A percentile compares a stretch with the other conserved stretches of the same genome.
Evolutionary conservation across 306 rosid species (phyloP).

Genomic region (Medicago lupulina): DNA sequence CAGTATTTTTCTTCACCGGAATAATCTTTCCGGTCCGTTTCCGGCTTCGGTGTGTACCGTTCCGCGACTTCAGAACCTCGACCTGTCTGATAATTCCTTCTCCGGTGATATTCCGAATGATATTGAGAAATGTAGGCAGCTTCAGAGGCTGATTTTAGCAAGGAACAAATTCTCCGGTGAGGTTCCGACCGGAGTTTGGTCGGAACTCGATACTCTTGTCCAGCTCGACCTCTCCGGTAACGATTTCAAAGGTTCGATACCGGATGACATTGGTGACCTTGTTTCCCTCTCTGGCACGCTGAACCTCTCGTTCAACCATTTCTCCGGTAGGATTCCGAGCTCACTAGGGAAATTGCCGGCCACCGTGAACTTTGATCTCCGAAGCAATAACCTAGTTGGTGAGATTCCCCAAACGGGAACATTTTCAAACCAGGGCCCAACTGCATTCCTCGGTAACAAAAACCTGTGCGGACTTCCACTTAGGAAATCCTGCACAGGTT

Average conservation of each 20-base stretch:
- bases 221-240: slow-evolving; percentile 84
- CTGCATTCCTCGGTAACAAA: slow-evolving; percentile 84
- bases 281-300: slow-evolving; percentile 77
- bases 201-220: slow-evolving; percentile 52
- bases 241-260: slow-evolving; percentile 69
- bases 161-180: slow-evolving; percentile 68
- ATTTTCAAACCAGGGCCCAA: slow-evolving; percentile 88
- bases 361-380: slow-evolving; percentile 77
- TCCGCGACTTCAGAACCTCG: slow-evolving; percentile 82
- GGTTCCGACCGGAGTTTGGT: slow-evolving; percentile 73
- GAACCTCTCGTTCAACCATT: slow-evolving; percentile 83
- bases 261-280: slow-evolving; percentile 63
- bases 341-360: slow-evolving; percentile 78
- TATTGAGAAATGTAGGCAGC: slow-evolving; percentile 61
- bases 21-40: slow-evolving; percentile 83
- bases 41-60: slow-evolving; percentile 71
- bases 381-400: slow-evolving; percentile 78
- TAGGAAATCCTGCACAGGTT: slow-evolving; percentile 60
- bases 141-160: slow-evolving; percentile 73
- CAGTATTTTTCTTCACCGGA: slow-evolving; percentile 80
- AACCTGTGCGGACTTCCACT: slow-evolving; percentile 85
- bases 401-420: slow-evolving; percentile 95
- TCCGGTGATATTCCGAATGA: slow-evolving; percentile 60
- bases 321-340: slow-evolving; percentile 70
- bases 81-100: slow-evolving; percentile 79